These are phyloP conservation scores for Saturnispora silvae DNA, from an alignment of 805 yeast species.

Conservation along the genomic window DNA sequence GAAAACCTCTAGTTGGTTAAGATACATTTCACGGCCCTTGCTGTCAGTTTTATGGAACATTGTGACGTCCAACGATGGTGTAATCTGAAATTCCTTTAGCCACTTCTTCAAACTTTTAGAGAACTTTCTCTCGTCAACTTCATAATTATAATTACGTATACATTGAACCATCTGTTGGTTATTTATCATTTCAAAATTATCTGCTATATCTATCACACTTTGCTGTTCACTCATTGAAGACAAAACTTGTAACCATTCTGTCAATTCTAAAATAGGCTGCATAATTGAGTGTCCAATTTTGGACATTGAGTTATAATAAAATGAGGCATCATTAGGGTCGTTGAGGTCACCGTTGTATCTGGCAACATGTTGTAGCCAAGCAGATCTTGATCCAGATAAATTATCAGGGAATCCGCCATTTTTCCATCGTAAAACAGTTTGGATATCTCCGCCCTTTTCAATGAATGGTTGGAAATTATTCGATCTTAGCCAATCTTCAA, in stretches of 20 bases:
- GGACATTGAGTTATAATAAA: slow-evolving; percentile 55
- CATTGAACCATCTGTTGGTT: slow-evolving; percentile 61
- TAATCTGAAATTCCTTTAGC: slow-evolving; percentile 25
- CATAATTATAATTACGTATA: slow-evolving; percentile 71
- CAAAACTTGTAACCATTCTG: slow-evolving; percentile 87
- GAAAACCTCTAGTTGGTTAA: slow-evolving; percentile 41
- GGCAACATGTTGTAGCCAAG: slow-evolving; percentile 21
- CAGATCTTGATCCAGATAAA: slow-evolving; percentile 16
- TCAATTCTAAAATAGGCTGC: slow-evolving; percentile 61
- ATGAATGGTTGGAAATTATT: slow-evolving; percentile 42
- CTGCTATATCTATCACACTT: slow-evolving; percentile 42
- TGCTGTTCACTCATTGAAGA: slow-evolving; percentile 50
- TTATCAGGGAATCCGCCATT: slow-evolving; percentile 25
- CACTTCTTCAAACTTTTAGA: slow-evolving; percentile 40
- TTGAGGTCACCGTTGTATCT: slow-evolving; percentile 21
- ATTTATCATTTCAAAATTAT: slow-evolving; percentile 46
- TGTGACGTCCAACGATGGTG: slow-evolving; percentile 11
- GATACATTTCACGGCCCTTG: slow-evolving; percentile 27
- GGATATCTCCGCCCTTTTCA: slow-evolving; percentile 19
- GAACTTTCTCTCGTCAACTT: slow-evolving; percentile 65
- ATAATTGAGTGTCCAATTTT: slow-evolving; percentile 58
- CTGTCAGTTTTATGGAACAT: slow-evolving; percentile 18
- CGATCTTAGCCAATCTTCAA: slow-evolving; percentile 89
- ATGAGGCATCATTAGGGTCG: slow-evolving; percentile 40
- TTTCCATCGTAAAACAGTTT: slow-evolving; percentile 14